Conservation (phyloP, 768 basidiomycete genomes). For the Boletus vermiculosoides region DNA sequence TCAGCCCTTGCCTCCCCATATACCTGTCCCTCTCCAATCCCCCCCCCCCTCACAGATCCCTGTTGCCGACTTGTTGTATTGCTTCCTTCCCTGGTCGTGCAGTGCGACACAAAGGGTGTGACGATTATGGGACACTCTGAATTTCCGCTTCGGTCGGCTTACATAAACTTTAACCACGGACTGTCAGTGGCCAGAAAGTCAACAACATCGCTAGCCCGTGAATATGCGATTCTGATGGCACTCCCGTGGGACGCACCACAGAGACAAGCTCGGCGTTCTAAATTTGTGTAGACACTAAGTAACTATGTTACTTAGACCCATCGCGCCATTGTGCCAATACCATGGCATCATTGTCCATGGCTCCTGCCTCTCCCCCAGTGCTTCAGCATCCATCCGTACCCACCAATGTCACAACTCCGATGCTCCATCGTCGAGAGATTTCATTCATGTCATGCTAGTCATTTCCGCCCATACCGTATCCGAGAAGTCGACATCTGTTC, state of each 20-base stretch:
- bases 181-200: background rate
- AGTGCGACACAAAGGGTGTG: background rate
- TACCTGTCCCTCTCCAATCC: background rate
- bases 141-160: background rate
- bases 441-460: background rate
- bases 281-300: background rate
- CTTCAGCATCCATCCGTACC: background rate
- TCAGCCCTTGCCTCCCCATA: background rate
- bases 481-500: background rate
- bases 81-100: background rate
- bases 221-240: background rate
- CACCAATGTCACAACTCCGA: background rate
- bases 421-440: background rate
- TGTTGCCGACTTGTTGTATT: background rate
- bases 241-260: background rate
- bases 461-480: background rate
- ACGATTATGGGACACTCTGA: background rate
- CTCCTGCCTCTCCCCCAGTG: background rate
- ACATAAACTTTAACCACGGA: background rate
- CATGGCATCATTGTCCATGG: background rate
- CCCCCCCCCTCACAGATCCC: background rate
- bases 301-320: background rate
- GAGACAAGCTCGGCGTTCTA: background rate
- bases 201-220: background rate
- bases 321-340: background rate